phyloP scores from a whole-genome alignment of 306 rosid species.

The Morella rubra region DNA sequence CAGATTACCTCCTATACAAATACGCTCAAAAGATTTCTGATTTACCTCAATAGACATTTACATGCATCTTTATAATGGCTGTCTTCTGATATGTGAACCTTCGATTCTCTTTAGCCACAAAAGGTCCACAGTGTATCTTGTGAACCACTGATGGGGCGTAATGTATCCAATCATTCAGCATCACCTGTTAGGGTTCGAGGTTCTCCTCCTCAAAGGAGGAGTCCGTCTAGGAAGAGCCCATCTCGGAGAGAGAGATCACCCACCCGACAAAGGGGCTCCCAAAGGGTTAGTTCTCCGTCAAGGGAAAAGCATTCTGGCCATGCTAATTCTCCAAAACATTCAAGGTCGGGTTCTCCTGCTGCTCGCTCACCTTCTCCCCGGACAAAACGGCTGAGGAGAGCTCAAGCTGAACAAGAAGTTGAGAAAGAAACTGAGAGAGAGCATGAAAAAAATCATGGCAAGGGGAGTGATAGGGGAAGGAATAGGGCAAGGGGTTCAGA shows the following conservation, averaged over 20 bases:
- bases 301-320: too few species aligned
- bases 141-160: constrained; percentile 27
- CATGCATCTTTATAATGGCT: too few species aligned
- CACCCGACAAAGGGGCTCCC: constrained; percentile 38
- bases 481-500: constrained; percentile 29
- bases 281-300: constrained; percentile 23
- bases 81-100: too few species aligned
- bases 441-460: constrained; percentile 25
- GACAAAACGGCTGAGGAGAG: constrained; percentile 44
- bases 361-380: constrained; percentile 39
- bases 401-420: constrained; percentile 36
- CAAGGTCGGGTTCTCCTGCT: constrained; percentile 31
- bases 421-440: constrained; percentile 36
- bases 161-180: constrained; percentile 9
- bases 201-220: constrained; percentile 31
- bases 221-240: constrained; percentile 32
- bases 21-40: too few species aligned
- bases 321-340: constrained; percentile 32
- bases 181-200: constrained; percentile 25
- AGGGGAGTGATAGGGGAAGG: constrained; percentile 21
- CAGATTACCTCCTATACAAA: neutral
- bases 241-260: constrained; percentile 45
- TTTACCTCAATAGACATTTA: too few species aligned
- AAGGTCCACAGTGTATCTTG: neutral
- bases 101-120: neutral